Evolutionary conservation across 345 rosid genomes (phyloP), one percentile per base, ranked within the genome.

Genomic region (Lepidium africanum): DNA sequence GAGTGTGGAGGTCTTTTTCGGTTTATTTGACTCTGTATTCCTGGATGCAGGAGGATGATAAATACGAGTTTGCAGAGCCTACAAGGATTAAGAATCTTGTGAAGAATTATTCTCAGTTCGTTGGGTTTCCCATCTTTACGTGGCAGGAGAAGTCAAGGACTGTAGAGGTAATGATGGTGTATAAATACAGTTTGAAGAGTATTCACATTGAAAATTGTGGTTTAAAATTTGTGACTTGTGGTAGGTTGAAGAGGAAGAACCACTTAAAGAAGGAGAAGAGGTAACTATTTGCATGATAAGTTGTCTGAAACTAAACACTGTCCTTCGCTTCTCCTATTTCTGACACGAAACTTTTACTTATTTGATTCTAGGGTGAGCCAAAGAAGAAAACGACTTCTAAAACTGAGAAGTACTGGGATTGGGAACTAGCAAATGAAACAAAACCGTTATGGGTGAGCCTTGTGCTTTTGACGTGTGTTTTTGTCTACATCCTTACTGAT

Each of bases 331-430:
- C 9, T 25, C 56, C 2, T 3, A 39, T 30, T 40, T 7, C 65
- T 48, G 16, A 55, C 46, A 50, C 45, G 63, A 75, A 9, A 32
- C 59, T 30, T 65, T 56, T 75, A 48, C 10, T 43, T 74, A 30
- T 57, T 67, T 74, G 35, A 30, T 67, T 62, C 23, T 67, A 88
- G 98, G 95, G 82, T 61, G 96, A 90, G 83, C 84, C 85, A 52
- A 87, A 83, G 63, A 91, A 69, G 80, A 92, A 84, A 75, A 91
- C 81, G 82, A 91, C 84, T 16, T 88, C 97, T 27, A 89, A 87
- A 81, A 89, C 95, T 37, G 99, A 91, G 83, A 91, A 89, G 81
- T 94, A 89, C 69, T 94, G 97, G 99, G 97, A 91, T 53, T 94
- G 93, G 96, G 99, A 91, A 77, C 83, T 94, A 67, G 89, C 91